Percentiles rank a stretch among this genome's conserved stretches.
Evolutionary conservation across 2,329 filamentous ascomycete species (phyloP).

Genomic region (Chaetomium sp.): DNA sequence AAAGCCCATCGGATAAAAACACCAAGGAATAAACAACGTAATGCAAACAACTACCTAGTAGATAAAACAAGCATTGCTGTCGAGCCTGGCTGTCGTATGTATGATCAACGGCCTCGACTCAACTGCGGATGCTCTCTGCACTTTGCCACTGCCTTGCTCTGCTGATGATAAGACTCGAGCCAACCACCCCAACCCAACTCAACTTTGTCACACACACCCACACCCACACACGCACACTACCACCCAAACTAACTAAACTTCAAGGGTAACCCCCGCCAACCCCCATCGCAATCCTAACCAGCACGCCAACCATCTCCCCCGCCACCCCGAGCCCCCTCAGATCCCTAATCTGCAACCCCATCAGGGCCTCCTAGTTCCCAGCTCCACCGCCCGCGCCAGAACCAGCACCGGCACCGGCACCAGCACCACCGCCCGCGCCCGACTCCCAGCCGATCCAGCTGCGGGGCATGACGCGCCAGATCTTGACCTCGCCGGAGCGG

Average conservation of each 20-base stretch:
- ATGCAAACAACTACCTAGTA: slow-evolving; percentile 12
- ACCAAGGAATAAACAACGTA: slow-evolving; percentile 2
- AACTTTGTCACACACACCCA: neutral
- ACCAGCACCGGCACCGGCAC: slow-evolving; percentile 75
- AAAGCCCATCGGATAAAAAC: neutral
- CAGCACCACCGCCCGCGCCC: slow-evolving; percentile 56
- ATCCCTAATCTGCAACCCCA: slow-evolving; percentile 28
- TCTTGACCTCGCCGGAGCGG: slow-evolving; percentile 90
- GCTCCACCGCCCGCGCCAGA: slow-evolving; percentile 60
- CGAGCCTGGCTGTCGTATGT: neutral
- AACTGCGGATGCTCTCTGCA: slow-evolving; percentile 10
- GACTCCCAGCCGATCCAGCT: slow-evolving; percentile 89
- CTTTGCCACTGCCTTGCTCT: slow-evolving; percentile 13
- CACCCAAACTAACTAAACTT: neutral
- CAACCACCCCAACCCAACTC: neutral
- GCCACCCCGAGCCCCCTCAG: slow-evolving; percentile 12
- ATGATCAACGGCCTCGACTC: slow-evolving; percentile 1
- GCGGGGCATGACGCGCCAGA: slow-evolving; percentile 93
- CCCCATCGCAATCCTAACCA: slow-evolving; percentile 29
- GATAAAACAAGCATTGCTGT: slow-evolving; percentile 13
- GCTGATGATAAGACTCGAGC: neutral
- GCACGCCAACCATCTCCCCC: slow-evolving; percentile 24
- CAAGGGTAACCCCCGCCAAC: slow-evolving; percentile 8
- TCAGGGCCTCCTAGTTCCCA: slow-evolving; percentile 55
- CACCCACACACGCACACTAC: neutral